Base-by-base conservation (phyloP, 495 filamentous ascomycete species). In the Neurospora africana region DNA sequence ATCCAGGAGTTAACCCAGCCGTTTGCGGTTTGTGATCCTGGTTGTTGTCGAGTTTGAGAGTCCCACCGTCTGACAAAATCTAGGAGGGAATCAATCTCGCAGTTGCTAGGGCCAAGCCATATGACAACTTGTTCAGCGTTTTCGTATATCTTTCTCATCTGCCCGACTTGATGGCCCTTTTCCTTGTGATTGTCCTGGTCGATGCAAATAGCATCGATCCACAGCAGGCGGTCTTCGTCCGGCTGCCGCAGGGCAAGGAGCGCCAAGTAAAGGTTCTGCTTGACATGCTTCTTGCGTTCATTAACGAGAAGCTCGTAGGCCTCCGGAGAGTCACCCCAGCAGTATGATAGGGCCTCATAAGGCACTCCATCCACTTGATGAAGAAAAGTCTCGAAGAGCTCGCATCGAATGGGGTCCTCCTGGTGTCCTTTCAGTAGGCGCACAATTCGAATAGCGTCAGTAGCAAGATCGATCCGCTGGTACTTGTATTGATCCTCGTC, bases 341-440 rank as follows among this genome's bases (percentile, higher is more conserved):
- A 30, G 70, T 81, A 82, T 23, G 80, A 82, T 4, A 82, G 36
- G 6, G 80, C 78, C 36, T 80, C 75, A 39, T 81, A 83, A 0
- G 71, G 70, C 0, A 69, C 13, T 0, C 68, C 61, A 0, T 72
- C 36, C 8, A 35, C 58, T 8, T 53, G 19, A 2, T 67, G 27
- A 3, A 71, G 75, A 7, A 41, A 41, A 0, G 70, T n/a, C 9
- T 74, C 68, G n/a, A 70, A 23, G 27, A 76, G 70, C 3, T 43
- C 40, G 68, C 74, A 76, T 19, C 38, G 40, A 13, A 76, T 30
- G 1, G 35, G 15, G 0, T 70, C 72, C 13, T 3, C 0, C 53
- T 15, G 6, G 6, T 0, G 30, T 8, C 72, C 72, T 35, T 7
- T 71, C 23, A n/a, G 44, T 0, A 73, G 10, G 19, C 72, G 69